These are phyloP conservation scores for Phytophthora pisi DNA, from an alignment of 352 stramenopile genomes.

Conservation along the genomic window DNA sequence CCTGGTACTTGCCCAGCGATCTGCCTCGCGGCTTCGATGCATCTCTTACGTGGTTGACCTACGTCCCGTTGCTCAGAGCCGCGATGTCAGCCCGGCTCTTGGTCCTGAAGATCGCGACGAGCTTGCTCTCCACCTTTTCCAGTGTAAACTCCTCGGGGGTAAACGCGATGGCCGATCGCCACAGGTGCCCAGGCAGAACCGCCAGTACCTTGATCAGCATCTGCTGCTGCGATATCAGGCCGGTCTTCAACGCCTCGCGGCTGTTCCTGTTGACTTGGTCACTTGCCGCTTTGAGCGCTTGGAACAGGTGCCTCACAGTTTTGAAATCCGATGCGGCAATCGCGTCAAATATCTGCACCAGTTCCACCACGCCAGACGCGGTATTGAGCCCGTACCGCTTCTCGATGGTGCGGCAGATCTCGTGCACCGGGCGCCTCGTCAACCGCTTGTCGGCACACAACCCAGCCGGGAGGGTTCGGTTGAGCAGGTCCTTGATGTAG, in stretches of 20 bases:
- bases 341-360: too few species aligned
- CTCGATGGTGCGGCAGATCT: too few species aligned
- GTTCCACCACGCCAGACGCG: neutral
- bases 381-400: neutral
- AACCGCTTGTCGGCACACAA: too few species aligned
- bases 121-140: neutral
- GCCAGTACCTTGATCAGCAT: neutral
- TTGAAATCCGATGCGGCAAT: too few species aligned
- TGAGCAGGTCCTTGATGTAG: too few species aligned
- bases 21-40: neutral
- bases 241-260: neutral
- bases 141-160: neutral
- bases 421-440: too few species aligned
- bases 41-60: neutral
- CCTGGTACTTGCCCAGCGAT: neutral
- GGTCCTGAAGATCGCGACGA: neutral
- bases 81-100: too few species aligned
- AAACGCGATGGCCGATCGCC: neutral
- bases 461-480: too few species aligned
- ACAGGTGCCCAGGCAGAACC: neutral
- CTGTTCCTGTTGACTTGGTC: neutral
- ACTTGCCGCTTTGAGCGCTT: neutral
- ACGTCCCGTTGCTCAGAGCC: neutral
- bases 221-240: neutral
- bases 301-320: neutral